Evolutionary conservation across 2,329 filamentous ascomycete species (phyloP).

Genomic region (Reticulascus tulasneorum): DNA sequence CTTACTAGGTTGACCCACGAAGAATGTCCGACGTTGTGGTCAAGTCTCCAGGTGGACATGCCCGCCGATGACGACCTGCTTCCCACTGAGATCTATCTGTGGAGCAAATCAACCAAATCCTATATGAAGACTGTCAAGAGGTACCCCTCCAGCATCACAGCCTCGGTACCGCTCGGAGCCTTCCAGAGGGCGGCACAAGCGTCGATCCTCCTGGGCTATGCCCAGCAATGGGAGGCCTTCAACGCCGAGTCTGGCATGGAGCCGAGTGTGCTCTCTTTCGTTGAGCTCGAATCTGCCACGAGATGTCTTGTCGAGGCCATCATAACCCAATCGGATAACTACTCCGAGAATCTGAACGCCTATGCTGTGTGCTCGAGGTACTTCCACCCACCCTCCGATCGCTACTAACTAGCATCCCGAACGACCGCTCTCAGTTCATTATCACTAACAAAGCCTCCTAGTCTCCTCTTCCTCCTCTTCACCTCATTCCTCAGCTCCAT

Average conservation of each 20-base stretch:
- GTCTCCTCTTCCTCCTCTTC: slow-evolving; percentile 29
- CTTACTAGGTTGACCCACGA: slow-evolving; percentile 27
- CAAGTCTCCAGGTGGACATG: slow-evolving; percentile 29
- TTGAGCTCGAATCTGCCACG: slow-evolving; percentile 26
- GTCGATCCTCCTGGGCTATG: slow-evolving; percentile 28
- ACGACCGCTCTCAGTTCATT: too few relatives aligned
- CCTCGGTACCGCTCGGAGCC: slow-evolving; percentile 26
- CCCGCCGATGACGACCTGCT: slow-evolving; percentile 31
- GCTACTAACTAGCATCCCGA: background rate
- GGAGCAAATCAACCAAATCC: slow-evolving; percentile 20
- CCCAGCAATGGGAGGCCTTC: slow-evolving; percentile 20
- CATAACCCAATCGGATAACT: slow-evolving; percentile 26
- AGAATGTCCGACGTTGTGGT: slow-evolving; percentile 25
- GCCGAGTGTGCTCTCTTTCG: slow-evolving; percentile 22
- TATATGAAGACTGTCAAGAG: slow-evolving; percentile 19
- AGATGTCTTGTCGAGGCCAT: slow-evolving; percentile 28
- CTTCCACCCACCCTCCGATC: background rate
- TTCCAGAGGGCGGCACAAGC: slow-evolving; percentile 32
- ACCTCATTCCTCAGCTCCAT: slow-evolving; percentile 25
- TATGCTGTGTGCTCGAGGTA: slow-evolving; percentile 31
- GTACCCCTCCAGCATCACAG: slow-evolving; percentile 22
- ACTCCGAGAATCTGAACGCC: slow-evolving; percentile 31
- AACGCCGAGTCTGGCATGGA: slow-evolving; percentile 14
- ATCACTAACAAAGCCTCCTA: slow-evolving; percentile 5
- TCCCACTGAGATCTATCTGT: slow-evolving; percentile 29